These are phyloP conservation scores for Polygonum aviculare DNA, from an alignment of 148 eudicot species.

Conservation along the genomic window DNA sequence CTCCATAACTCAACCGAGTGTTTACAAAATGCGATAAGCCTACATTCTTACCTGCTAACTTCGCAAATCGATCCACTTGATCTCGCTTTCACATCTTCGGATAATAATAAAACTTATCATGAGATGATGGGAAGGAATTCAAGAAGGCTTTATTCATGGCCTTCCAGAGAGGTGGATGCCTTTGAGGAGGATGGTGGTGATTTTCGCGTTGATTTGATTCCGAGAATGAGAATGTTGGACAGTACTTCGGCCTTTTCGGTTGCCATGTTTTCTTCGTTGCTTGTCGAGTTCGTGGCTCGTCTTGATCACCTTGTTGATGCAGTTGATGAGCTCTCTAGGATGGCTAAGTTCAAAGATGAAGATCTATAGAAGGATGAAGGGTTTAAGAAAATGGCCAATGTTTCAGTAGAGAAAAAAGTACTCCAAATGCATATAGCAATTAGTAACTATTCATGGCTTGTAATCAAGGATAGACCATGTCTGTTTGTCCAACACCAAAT, in stretches of 20 bases:
- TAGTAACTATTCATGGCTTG: not conserved
- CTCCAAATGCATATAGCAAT: not conserved
- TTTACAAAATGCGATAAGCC: constrained; percentile 38
- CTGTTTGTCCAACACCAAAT: not conserved
- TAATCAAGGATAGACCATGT: not conserved
- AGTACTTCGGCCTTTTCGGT: constrained; percentile 44
- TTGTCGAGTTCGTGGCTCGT: constrained; percentile 56
- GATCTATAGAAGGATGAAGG: constrained; percentile 3
- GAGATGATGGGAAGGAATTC: constrained; percentile 44
- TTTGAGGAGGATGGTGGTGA: constrained; percentile 30
- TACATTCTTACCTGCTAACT: constrained; percentile 41
- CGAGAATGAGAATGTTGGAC: constrained; percentile 32
- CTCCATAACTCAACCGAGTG: constrained; percentile 34
- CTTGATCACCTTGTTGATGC: constrained; percentile 63
- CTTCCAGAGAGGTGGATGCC: constrained; percentile 38
- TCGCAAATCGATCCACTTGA: constrained; percentile 17
- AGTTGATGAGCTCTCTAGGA: constrained; percentile 38
- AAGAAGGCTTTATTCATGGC: constrained; percentile 49
- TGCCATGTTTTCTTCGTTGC: constrained; percentile 47
- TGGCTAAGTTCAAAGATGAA: constrained; percentile 47
- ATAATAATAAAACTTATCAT: constrained; percentile 21
- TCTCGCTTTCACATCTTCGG: constrained; percentile 13
- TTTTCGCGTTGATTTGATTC: constrained; percentile 19
- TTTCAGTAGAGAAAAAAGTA: not conserved
- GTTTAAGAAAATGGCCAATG: not conserved